phyloP scores from a whole-genome alignment of 345 rosid species.

The Litchi chinensis region DNA sequence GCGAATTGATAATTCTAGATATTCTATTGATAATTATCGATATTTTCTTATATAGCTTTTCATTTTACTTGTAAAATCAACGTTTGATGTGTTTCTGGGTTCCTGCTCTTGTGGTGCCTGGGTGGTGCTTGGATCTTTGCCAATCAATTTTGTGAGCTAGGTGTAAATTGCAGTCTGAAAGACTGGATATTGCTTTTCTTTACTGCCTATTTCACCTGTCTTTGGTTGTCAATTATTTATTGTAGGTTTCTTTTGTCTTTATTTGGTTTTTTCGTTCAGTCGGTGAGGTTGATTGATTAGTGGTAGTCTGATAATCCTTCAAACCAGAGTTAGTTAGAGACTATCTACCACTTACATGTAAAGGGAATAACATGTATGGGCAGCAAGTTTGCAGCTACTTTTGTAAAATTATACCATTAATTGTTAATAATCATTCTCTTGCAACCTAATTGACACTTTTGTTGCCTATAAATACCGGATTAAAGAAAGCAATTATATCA shows the following conservation, averaged over 20 bases:
- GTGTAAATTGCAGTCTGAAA: background rate
- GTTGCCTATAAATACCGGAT: too few species aligned
- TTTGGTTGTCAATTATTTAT: background rate
- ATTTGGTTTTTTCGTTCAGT: background rate
- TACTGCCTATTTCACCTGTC: background rate
- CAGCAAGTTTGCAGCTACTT: too few species aligned
- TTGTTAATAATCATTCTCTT: too few species aligned
- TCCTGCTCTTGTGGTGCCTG: background rate
- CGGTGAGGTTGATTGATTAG: background rate
- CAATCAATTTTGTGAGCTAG: background rate
- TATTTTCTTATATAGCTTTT: background rate
- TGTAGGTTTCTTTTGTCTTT: background rate
- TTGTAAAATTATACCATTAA: too few species aligned
- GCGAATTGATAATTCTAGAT: background rate
- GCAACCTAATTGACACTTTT: too few species aligned
- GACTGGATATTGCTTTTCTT: background rate
- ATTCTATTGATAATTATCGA: background rate
- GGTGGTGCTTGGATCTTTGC: background rate
- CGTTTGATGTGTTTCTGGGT: background rate
- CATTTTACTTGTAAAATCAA: background rate
- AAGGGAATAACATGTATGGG: too few species aligned
- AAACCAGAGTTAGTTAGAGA: background rate
- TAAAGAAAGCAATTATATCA: too few species aligned
- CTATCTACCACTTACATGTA: too few species aligned
- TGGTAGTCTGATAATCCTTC: background rate